These are phyloP conservation scores for Tuber indicum DNA, from an alignment of 495 filamentous ascomycete species.

Conservation along the genomic window DNA sequence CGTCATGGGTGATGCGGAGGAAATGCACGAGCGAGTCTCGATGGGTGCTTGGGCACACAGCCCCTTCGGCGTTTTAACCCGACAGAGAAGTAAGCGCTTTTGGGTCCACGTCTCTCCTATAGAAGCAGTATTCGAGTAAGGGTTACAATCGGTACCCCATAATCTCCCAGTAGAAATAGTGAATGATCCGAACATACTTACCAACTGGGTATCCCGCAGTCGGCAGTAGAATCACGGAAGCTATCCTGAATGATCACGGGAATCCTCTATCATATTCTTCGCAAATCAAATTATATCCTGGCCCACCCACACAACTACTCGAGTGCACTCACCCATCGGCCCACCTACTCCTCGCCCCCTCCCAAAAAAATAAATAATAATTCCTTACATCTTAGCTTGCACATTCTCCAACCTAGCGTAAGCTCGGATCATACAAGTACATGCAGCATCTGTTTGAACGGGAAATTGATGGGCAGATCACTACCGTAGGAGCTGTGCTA, in stretches of 20 bases:
- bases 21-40: neutral
- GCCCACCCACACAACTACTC: neutral
- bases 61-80: neutral
- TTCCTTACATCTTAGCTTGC: neutral
- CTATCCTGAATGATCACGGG: neutral
- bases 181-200: neutral
- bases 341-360: neutral
- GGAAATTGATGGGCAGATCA: neutral
- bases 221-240: neutral
- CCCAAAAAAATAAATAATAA: neutral
- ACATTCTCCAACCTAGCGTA: neutral
- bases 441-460: neutral
- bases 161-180: neutral
- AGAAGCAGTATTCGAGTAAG: neutral
- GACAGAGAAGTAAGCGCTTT: neutral
- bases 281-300: neutral
- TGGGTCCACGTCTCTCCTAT: slow-evolving; percentile 1
- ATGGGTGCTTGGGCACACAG: neutral
- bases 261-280: neutral
- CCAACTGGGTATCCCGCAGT: neutral
- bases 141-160: neutral
- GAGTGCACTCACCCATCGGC: neutral
- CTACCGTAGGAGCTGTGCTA: neutral
- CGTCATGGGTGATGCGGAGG: neutral
- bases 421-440: neutral